phyloP scores from a whole-genome alignment of 768 basidiomycete species.

The Collybia nuda region DNA sequence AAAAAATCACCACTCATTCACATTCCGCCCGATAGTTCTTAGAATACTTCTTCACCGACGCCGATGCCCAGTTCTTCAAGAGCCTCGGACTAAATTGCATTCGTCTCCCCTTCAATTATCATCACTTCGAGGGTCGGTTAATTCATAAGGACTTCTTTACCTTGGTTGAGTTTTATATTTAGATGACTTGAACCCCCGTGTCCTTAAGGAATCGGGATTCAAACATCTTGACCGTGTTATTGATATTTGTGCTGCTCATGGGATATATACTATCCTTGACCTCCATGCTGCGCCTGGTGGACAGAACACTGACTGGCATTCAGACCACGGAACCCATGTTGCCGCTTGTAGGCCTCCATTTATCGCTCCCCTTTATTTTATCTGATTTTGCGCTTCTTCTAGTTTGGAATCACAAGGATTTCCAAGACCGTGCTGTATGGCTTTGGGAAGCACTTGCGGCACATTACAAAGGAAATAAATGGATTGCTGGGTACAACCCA shows the following conservation, averaged over 20 bases:
- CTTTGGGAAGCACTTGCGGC: slow-evolving; percentile 76
- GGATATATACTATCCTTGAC: slow-evolving; percentile 81
- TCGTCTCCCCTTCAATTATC: slow-evolving; percentile 73
- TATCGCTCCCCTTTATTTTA: background rate
- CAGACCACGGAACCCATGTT: slow-evolving; percentile 67
- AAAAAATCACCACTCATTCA: background rate
- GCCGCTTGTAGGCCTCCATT: slow-evolving; percentile 45
- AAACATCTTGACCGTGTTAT: slow-evolving; percentile 85
- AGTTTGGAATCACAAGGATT: slow-evolving; percentile 85
- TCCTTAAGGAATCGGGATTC: slow-evolving; percentile 73
- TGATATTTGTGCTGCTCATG: slow-evolving; percentile 68
- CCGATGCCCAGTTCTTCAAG: slow-evolving; percentile 76
- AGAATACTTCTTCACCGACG: slow-evolving; percentile 79
- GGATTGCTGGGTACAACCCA: slow-evolving; percentile 87
- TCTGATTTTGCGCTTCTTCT: background rate
- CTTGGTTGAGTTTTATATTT: background rate
- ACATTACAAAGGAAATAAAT: slow-evolving; percentile 75
- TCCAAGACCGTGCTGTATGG: slow-evolving; percentile 77
- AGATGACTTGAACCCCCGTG: slow-evolving; percentile 78
- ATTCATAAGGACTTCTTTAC: background rate
- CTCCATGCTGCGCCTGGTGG: slow-evolving; percentile 77
- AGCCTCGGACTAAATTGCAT: slow-evolving; percentile 80
- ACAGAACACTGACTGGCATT: slow-evolving; percentile 81
- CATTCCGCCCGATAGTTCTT: slow-evolving; percentile 80
- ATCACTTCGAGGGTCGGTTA: slow-evolving; percentile 59